Evolutionary conservation across 2,329 filamentous ascomycete species (phyloP), one percentile per base, ranked within the genome.

Genomic region (Triangularia verruculosa): DNA sequence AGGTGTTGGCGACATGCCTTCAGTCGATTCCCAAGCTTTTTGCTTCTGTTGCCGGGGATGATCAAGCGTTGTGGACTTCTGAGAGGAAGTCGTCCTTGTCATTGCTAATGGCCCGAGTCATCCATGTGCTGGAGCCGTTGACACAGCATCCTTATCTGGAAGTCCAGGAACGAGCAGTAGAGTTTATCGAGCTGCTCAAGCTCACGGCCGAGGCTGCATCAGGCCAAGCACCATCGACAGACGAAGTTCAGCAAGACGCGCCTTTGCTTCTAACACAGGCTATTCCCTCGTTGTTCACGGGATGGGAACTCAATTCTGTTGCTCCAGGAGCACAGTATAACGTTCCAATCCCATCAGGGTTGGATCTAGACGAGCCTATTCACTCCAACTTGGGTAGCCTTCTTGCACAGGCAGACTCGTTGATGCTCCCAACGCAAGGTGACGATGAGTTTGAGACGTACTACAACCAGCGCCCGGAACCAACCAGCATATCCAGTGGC

Each of bases 81-180:
- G 87, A 89, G 72, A 83, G 89, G 62, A 93, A 92, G 73, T 89
- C 89, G 0, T 87, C 87, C 66, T 86, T 90, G 32, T 87, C 89
- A 8, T 83, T 98, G 3, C 80, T 96, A 24, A 87, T 96, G 77
- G 90, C 91, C 27, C 87, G 93, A 1, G 87, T 97, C 6, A 85
- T 96, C 20, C 86, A 95, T 73, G 89, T 91, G 56, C 79, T 97
- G 22, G 93, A 98, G 71, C 86, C 88, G 0, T 77, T 98, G 15
- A 87, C 88, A 0, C 82, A 89, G 47, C 92, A 98, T 74, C 93
- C 94, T 0, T 92, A 88, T 70, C 82, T 99, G 1, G 95, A 99
- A 74, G 93, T 99, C 3, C 95, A 99, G 77, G 95, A 98, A 75
- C 87, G 95, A 62, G 90, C 93, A 2, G 93, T 97, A 1, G 93